phyloP scores from a whole-genome alignment of 2,329 filamentous ascomycete genomes.

The Penicillium nordicum region DNA sequence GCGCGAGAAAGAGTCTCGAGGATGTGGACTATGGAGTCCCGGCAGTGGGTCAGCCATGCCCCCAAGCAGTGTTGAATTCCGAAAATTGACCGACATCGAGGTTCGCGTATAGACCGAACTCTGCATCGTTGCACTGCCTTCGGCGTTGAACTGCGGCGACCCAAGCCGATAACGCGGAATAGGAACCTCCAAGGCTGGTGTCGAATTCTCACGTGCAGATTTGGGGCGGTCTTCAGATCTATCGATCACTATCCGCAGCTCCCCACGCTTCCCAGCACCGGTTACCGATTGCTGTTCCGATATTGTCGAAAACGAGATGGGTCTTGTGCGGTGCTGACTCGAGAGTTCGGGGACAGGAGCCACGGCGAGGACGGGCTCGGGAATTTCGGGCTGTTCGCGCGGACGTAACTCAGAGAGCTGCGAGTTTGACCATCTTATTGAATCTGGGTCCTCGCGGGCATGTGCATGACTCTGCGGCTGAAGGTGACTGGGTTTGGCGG shows the following conservation, averaged over 20 bases:
- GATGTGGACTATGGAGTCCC: slow-evolving; percentile 24
- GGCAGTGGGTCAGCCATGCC: slow-evolving; percentile 26
- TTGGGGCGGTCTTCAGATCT: slow-evolving; percentile 63
- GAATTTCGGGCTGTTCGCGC: slow-evolving; percentile 25
- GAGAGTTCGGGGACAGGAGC: slow-evolving; percentile 21
- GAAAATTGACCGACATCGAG: slow-evolving; percentile 66
- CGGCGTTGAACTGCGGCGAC: slow-evolving; percentile 72
- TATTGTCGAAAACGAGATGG: slow-evolving; percentile 73
- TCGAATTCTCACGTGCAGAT: slow-evolving; percentile 56
- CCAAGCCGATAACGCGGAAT: slow-evolving; percentile 85
- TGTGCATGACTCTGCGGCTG: slow-evolving; percentile 30
- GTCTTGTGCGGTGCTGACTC: slow-evolving; percentile 52
- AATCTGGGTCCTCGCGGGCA: slow-evolving; percentile 31
- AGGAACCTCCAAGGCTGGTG: slow-evolving; percentile 63
- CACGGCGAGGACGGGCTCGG: slow-evolving; percentile 22
- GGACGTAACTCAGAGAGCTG: slow-evolving; percentile 41
- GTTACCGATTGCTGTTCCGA: slow-evolving; percentile 56
- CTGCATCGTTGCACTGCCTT: slow-evolving; percentile 72
- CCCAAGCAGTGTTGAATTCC: slow-evolving; percentile 58
- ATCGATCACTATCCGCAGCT: slow-evolving; percentile 77
- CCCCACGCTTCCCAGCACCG: slow-evolving; percentile 53
- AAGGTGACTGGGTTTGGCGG: slow-evolving; percentile 58
- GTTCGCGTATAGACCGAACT: slow-evolving; percentile 71
- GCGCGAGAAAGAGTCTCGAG: slow-evolving; percentile 24
- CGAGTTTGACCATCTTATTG: slow-evolving; percentile 41